Evolutionary conservation across 2,329 filamentous ascomycete species (phyloP), one percentile per base, ranked within the genome.

Genomic region (Leptographium galeiforme): DNA sequence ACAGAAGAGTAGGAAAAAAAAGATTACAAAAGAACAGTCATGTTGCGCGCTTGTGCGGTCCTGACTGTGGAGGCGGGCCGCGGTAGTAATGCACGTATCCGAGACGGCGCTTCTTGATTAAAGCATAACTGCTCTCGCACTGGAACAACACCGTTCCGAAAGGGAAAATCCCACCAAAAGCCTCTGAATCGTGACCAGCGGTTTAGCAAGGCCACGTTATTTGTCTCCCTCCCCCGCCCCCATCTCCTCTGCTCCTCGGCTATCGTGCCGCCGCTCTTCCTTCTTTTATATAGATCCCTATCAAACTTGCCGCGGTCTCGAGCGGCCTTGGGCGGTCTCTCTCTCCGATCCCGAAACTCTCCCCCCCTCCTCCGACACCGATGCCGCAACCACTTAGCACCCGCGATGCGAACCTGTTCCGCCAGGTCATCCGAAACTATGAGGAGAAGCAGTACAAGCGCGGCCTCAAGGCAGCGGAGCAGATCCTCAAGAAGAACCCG

Each of bases 381-480:
- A 87, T 87, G 84, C 82, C 84, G 61, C 84, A 89, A 70, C 78
- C 77, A 65, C 75, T 90, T 57, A 82, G 77, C 64, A 82, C 89
- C 65, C 97, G 97, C 74, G 93, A 98, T 78, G 82, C 82, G 63
- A 84, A 90, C 67, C 84, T 96, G 73, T 98, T 98, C 72, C 85
- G 89, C 59, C 88, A 90, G 67, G 84, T 98, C 60, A 89, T 98
- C 64, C 90, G 91, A 67, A 84, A 88, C 71, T 98, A 97, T 76
- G 93, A 98, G 71, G 86, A 90, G 67, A 98, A 98, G 72, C 91
- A 97, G 66, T 96, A 97, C 75, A 98, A 97, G 73, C 73, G 77
- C 57, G 91, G 91, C 67, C 77, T 98, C 66, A 98, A 97, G 73
- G 84, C 87, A 48, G 91, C 93, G 61, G 93, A 98, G 67, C 88